Base-by-base conservation (phyloP, 495 filamentous ascomycete genomes). In the Hypoxylon lienhwacheense region DNA sequence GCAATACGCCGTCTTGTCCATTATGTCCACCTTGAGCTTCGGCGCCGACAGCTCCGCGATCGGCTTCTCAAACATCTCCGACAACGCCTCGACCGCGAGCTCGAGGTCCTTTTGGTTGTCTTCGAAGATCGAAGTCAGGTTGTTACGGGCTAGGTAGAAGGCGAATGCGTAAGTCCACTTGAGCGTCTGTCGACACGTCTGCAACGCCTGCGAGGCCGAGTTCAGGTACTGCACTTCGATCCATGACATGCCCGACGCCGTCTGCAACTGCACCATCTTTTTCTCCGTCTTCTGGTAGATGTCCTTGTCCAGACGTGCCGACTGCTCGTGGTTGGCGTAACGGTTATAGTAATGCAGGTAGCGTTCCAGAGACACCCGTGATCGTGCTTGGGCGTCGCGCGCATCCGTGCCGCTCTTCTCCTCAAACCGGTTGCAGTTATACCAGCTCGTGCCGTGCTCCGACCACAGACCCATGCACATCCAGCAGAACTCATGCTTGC, bases 161-260 rank as follows among this genome's bases (percentile, higher is more conserved):
- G 93, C 93, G 72, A 98, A 98, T 0, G 93, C 95, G 65, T 98
- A 98, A 0, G 93, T 98, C 93, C 93, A 98, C 75, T 97, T 97
- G 29, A 98, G 77, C 0, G 91, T 98, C 73, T 97, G 92, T 0
- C 93, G 87, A 69, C 93, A 98, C 32, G 90, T 90, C 72, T 98
- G 93, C 16, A 98, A 80, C 5, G 91, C 88, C 69, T 95, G 90
- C 2, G 92, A 96, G 2, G 93, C 95, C 3, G 87, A 84, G 54
- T 95, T 86, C 2, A 98, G 78, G 67, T 97, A 98, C 65, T 98
- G 93, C 11, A 98, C 93, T 66, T 98, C 93, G 47, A 98, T 98
- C 93, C 93, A 98, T 0, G 90, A 96, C 82, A 98, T 90, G 50
- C 90, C 90, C 0, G 92, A 96, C 24, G 88, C 82, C 35, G 85